A percentile compares a stretch with the other conserved stretches of the same genome.
Conservation (phyloP, 73 alveolate genomes). For the Diophrys sp. region DNA sequence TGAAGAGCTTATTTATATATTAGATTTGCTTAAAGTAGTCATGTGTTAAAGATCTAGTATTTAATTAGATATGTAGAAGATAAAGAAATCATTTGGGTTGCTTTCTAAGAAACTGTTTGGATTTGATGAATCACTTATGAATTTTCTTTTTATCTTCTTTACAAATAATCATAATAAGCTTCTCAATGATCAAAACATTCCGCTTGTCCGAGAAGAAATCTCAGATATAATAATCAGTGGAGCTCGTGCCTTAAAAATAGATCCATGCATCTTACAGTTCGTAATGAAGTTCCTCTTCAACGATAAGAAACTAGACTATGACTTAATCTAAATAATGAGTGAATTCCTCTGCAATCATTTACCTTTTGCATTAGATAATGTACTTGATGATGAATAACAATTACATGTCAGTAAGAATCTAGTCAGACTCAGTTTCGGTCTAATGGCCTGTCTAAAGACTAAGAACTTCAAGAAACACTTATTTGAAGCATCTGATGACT, state of each 20-base stretch:
- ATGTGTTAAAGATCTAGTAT: not conserved
- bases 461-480: not conserved
- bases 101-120: not conserved
- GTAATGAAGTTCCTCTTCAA: not conserved
- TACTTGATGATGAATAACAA: not conserved
- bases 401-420: not conserved
- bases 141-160: not conserved
- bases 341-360: not conserved
- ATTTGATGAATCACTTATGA: not conserved
- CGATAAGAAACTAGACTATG: not conserved
- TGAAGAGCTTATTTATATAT: not conserved
- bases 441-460: not conserved
- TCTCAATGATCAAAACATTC: not conserved
- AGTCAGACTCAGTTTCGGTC: not conserved
- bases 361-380: not conserved
- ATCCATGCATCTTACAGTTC: not conserved
- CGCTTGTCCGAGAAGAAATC: not conserved
- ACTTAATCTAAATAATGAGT: too few relatives aligned
- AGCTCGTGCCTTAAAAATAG: not conserved
- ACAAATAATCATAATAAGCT: not conserved
- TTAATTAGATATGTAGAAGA: not conserved
- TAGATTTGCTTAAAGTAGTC: not conserved
- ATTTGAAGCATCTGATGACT: not conserved
- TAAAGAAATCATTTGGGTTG: too few relatives aligned
- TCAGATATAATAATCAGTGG: not conserved